Base-by-base conservation (phyloP, 2,329 filamentous ascomycete species). In the Colletotrichum musae region DNA sequence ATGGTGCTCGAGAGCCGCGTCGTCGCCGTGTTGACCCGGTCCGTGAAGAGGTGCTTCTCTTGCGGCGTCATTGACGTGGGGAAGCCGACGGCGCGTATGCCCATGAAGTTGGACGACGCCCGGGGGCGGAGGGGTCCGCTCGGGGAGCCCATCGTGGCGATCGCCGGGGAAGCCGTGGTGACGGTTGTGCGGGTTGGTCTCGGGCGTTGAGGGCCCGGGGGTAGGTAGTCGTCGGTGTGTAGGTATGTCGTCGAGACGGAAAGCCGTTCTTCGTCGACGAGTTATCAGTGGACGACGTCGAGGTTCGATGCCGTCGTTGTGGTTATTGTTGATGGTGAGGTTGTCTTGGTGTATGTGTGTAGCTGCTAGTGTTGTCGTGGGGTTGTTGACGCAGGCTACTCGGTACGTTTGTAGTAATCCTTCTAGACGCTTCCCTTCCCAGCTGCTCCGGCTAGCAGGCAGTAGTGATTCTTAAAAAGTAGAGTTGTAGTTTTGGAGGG, bases 61-160 rank as follows among this genome's bases (percentile, higher is more conserved):
- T 59, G 60, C n/a, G 61, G 60, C 16, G 65, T 68, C 65, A 68
- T 64, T 21, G 65, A 65, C 15, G 61, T 47, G 18, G 65, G 65
- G 43, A 68, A 68, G 5, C 65, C 65, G 5, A 28, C n/a, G 18
- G 65, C 65, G 41, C 47, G 56, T 53, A 68, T 64, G 54, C 65
- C 65, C 65, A 65, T 68, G 54, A 68, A 68, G 41, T 68, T 68
- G 21, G 65, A 68, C 39, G 65, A 68, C 62, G 65, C 65, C 57
- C 65, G 65, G 28, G 65, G 65, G 39, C 65, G 65, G 24, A 68
- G 54, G 65, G 61, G 21, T 68, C 65, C 65, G 64, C 65, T 68
- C 60, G 65, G 60, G 60, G 65, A 68, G 65, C 60, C 65, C 65
- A 68, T 68, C 60, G 43, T 68, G 65, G 65, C 61, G 65, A 68